Evolutionary conservation across 202 grass and related monocot species (phyloP), one percentile per base, ranked within the genome.

Genomic region (Panicum hallii): DNA sequence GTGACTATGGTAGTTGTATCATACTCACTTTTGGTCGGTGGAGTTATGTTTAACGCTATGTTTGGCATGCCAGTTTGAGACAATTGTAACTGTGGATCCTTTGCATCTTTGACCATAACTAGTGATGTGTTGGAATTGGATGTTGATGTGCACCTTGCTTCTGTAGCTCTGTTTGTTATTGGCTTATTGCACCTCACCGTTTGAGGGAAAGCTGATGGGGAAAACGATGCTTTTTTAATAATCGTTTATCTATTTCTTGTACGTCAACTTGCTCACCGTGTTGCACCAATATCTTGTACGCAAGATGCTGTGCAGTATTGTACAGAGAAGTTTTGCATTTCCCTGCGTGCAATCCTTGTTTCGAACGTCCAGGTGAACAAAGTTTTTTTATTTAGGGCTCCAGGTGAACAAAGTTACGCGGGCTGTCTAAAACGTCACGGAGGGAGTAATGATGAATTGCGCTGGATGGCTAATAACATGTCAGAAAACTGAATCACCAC

Each of bases 11-110:
- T 14, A 38, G 66, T 45, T 74, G n/a, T 85, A 61, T 71, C 63
- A 38, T 66, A 46, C 70, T 42, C 70, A 4, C 44, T 11, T 62
- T 32, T 62, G 12, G 46, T 52, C 22, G 32, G 45, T 62, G 44
- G 77, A 55, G 36, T 15, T 38, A 6, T 6, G 36, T 83, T 63
- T 68, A 75, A 23, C 66, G n/a, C 75, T 77, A 36, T 69, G 44
- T 38, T 79, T 83, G 69, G 43, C 53, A 40, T 56, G 34, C 62
- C n/a, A 74, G 26, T 85, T 89, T 45, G 30, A 85, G 64, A 68
- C 22, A 15, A 46, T 71, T 80, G 80, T 84, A 80, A 63, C n/a
- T 1, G 7, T 12, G 56, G 50, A 63, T 70, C 34, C 45, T 80
- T 79, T 87, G 14, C 34, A 83, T 87, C 44, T 74, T 34, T 73